These are phyloP conservation scores for Didymella sp. DNA, from an alignment of 2,329 filamentous ascomycete species.

Conservation along the genomic window DNA sequence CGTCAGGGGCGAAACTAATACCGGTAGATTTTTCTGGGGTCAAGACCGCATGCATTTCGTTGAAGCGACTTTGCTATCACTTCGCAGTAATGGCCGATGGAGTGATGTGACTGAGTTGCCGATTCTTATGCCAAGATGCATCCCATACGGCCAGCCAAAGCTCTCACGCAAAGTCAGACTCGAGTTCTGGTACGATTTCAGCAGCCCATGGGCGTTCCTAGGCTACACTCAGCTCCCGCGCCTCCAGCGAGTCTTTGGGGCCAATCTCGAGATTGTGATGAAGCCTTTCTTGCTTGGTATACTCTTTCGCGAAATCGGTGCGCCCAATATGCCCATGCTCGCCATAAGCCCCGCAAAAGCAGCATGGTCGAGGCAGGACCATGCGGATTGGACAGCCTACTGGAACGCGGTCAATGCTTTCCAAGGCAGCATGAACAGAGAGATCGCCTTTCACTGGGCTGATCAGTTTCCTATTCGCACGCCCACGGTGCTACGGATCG, in stretches of 20 bases:
- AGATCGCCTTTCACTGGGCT: constrained; percentile 42
- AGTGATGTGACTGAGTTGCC: constrained; percentile 21
- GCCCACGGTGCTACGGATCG: constrained; percentile 42
- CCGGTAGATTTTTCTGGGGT: constrained; percentile 45
- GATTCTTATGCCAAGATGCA: constrained; percentile 35
- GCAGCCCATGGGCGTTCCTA: constrained; percentile 45
- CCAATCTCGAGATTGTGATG: constrained; percentile 35
- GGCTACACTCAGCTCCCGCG: constrained; percentile 44
- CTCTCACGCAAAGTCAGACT: constrained; percentile 24
- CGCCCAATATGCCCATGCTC: constrained; percentile 40
- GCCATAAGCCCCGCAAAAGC: constrained; percentile 37
- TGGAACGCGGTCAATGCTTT: constrained; percentile 45
- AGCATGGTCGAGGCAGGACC: constrained; percentile 39
- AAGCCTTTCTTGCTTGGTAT: constrained; percentile 46
- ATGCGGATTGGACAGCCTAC: constrained; percentile 41
- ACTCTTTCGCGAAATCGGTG: constrained; percentile 47
- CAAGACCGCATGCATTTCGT: constrained; percentile 50
- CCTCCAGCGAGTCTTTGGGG: constrained; percentile 36
- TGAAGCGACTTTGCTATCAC: constrained; percentile 35
- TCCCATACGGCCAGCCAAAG: constrained; percentile 10
- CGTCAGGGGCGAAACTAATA: constrained; percentile 16
- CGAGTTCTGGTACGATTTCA: constrained; percentile 48
- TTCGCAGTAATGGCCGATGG: constrained; percentile 21
- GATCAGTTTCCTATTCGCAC: constrained; percentile 45
- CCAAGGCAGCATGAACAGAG: constrained; percentile 31